Conservation (phyloP, 768 basidiomycete species). For the Amanita molliuscula region DNA sequence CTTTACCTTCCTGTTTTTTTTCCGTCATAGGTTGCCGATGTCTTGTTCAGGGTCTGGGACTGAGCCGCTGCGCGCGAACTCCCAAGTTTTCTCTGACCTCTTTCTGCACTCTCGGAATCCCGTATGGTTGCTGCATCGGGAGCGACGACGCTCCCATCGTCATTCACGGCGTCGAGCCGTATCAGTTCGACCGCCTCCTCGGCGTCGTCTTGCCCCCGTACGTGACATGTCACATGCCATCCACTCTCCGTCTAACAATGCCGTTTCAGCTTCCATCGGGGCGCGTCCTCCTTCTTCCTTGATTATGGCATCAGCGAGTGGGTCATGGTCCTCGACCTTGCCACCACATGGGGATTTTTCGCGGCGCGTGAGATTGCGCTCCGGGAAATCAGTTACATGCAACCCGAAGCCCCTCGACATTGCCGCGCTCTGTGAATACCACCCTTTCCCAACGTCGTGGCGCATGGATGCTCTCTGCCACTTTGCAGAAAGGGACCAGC, state of each 20-base stretch:
- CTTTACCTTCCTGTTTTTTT: not conserved
- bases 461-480: not conserved
- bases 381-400: not conserved
- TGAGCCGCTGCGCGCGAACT: not conserved
- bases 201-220: conserved; percentile 8
- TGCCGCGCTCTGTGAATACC: conserved; percentile 10
- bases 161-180: conserved; percentile 5
- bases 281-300: conserved; percentile 17
- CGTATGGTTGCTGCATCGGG: not conserved
- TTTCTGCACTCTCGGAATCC: not conserved
- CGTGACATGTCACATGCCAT: not conserved
- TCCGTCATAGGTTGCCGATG: conserved; percentile 1
- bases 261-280: conserved; percentile 20
- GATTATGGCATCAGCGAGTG: conserved; percentile 3
- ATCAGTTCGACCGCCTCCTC: conserved; percentile 8
- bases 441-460: not conserved
- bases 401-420: conserved; percentile 6
- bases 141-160: conserved; percentile 4
- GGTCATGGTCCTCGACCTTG: not conserved
- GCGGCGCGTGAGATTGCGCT: not conserved
- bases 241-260: not conserved
- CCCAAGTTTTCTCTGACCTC: not conserved
- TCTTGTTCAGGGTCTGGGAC: conserved; percentile 2
- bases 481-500: not conserved
- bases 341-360: not conserved